Evolutionary conservation across 306 rosid species (phyloP).

Genomic region (Sicyos edulis): DNA sequence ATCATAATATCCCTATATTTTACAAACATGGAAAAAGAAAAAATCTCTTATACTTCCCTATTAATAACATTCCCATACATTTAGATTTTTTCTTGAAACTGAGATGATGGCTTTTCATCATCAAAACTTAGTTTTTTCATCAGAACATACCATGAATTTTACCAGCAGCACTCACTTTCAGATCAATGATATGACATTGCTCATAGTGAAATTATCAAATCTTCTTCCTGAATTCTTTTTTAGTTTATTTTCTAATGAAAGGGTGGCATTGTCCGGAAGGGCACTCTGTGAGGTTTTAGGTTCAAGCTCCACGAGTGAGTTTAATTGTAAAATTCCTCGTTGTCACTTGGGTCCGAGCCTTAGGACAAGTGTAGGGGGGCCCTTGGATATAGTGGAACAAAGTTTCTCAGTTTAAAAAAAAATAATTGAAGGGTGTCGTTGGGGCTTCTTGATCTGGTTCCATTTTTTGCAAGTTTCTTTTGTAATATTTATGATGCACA

Average conservation of each 20-base stretch:
- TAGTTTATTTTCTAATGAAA: not conserved
- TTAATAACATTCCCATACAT: no score
- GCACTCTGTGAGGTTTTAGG: no score
- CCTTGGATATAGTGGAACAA: no score
- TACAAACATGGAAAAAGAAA: no score
- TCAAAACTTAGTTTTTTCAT: not conserved
- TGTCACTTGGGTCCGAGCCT: no score
- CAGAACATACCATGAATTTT: not conserved
- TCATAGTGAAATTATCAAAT: not conserved
- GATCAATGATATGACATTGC: not conserved
- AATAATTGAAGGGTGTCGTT: not conserved
- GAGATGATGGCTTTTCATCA: not conserved
- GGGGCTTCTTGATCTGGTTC: constrained; percentile 1
- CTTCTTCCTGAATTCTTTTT: not conserved
- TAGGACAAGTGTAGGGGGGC: no score
- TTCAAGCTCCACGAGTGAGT: no score
- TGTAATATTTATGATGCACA: not conserved
- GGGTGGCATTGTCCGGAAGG: not conserved
- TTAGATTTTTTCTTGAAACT: no score
- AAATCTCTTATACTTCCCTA: no score
- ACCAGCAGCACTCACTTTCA: not conserved
- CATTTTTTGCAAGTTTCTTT: not conserved
- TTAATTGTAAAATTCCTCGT: no score
- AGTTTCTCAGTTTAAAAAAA: no score
- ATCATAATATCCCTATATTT: no score